A percentile compares a stretch with the other conserved stretches of the same genome.
These are phyloP conservation scores for Penicillium goetzii DNA, from an alignment of 495 filamentous ascomycete genomes.

Conservation along the genomic window DNA sequence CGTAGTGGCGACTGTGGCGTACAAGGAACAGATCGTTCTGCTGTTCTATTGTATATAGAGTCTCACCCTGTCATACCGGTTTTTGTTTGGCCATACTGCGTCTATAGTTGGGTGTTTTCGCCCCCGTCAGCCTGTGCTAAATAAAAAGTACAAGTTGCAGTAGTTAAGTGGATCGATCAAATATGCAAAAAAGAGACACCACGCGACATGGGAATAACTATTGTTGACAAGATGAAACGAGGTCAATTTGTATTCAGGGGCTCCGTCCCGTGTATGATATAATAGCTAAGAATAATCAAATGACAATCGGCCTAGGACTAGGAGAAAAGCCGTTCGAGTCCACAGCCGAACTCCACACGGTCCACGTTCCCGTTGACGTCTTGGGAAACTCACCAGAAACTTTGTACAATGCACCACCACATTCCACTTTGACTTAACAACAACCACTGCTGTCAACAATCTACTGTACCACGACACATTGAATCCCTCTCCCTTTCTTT, in stretches of 20 bases:
- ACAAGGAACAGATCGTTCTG: background rate
- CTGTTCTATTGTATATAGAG: background rate
- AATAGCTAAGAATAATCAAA: constrained; percentile 3
- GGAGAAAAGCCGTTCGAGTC: constrained; percentile 22
- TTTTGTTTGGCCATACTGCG: background rate
- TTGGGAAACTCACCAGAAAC: constrained; percentile 6
- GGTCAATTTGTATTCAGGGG: constrained; percentile 21
- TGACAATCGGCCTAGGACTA: background rate
- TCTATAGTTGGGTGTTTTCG: background rate
- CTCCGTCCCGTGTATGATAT: constrained; percentile 5
- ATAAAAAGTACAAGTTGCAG: background rate
- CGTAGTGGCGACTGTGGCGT: constrained; percentile 1
- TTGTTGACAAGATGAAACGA: background rate
- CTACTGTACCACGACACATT: background rate
- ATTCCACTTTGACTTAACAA: constrained; percentile 1
- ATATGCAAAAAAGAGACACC: background rate
- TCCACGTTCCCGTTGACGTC: constrained; percentile 39
- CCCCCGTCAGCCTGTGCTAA: background rate
- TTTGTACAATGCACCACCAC: constrained; percentile 22
- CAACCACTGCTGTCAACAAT: background rate
- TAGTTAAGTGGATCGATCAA: no score
- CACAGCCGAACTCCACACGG: constrained; percentile 29
- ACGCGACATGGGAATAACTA: background rate
- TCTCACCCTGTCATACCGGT: background rate
- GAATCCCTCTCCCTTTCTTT: background rate